These are phyloP conservation scores for Spinellus fusiger DNA, from an alignment of 192 early-diverging fungal species.

Conservation along the genomic window DNA sequence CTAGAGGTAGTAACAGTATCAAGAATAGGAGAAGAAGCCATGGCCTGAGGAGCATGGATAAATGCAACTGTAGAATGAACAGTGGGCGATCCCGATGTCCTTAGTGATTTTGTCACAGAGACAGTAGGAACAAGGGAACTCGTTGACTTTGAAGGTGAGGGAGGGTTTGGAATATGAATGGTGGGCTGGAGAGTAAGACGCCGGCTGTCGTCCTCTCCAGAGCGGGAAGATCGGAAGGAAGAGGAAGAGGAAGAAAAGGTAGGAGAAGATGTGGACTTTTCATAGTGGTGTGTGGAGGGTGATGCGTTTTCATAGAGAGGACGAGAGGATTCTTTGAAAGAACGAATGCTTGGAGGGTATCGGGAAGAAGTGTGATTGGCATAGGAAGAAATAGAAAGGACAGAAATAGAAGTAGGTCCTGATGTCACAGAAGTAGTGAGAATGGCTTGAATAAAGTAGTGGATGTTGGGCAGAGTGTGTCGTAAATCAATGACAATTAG, in stretches of 20 bases:
- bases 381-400: slow-evolving; percentile 32
- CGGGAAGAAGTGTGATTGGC: slow-evolving; percentile 3
- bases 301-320: not conserved
- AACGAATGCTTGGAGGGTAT: not conserved
- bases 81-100: not conserved
- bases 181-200: slow-evolving; percentile 18
- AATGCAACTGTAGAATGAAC: slow-evolving; percentile 7
- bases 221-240: no score
- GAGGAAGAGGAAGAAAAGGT: no score
- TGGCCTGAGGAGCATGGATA: slow-evolving; percentile 7
- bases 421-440: slow-evolving; percentile 39
- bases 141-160: slow-evolving; percentile 10
- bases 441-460: slow-evolving; percentile 48
- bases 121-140: not conserved
- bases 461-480: slow-evolving; percentile 65
- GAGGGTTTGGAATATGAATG: not conserved
- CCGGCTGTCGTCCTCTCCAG: not conserved
- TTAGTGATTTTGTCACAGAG: no score
- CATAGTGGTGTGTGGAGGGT: no score
- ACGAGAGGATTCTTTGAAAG: no score
- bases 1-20: slow-evolving; percentile 24
- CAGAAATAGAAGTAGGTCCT: slow-evolving; percentile 28
- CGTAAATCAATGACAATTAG: slow-evolving; percentile 62
- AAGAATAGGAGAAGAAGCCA: slow-evolving; percentile 14
- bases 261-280: no score